Evolutionary conservation across 2,329 filamentous ascomycete genomes (phyloP).

Genomic region (Cercospora sojina): DNA sequence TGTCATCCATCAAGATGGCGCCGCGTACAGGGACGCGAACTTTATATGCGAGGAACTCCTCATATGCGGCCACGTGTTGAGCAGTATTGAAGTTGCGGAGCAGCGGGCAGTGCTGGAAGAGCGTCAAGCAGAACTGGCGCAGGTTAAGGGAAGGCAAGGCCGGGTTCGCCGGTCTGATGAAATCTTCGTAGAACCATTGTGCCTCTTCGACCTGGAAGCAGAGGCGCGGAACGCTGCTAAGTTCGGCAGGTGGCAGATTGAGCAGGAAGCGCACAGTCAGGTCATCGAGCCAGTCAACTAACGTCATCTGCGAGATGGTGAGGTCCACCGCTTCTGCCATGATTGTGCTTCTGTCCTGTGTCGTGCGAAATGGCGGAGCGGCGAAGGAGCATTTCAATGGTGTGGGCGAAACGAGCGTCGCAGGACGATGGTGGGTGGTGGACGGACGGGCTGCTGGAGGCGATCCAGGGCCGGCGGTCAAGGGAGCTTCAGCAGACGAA

Average conservation of each 20-base stretch:
- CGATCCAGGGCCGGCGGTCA: slow-evolving; percentile 11
- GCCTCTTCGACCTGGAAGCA: slow-evolving; percentile 99
- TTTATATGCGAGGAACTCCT: slow-evolving; percentile 92
- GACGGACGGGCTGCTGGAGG: slow-evolving; percentile 9
- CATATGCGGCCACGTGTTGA: slow-evolving; percentile 78
- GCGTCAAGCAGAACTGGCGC: slow-evolving; percentile 79
- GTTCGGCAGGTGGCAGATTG: slow-evolving; percentile 88
- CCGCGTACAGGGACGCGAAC: slow-evolving; percentile 89
- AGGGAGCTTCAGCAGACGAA: slow-evolving; percentile 13
- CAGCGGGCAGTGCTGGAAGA: slow-evolving; percentile 92
- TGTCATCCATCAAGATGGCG: slow-evolving; percentile 85
- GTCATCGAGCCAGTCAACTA: slow-evolving; percentile 97
- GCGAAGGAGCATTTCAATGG: slow-evolving; percentile 25
- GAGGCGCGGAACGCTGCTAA: slow-evolving; percentile 85
- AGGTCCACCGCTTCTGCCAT: slow-evolving; percentile 51
- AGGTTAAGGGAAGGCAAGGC: slow-evolving; percentile 79
- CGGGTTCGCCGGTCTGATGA: slow-evolving; percentile 79
- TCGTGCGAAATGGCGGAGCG: slow-evolving; percentile 40
- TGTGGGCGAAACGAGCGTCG: slow-evolving; percentile 5
- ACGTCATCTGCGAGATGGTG: slow-evolving; percentile 68
- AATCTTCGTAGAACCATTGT: slow-evolving; percentile 99
- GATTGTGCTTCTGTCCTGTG: slow-evolving; percentile 47
- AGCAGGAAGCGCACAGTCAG: slow-evolving; percentile 97
- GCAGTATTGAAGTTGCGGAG: slow-evolving; percentile 76
- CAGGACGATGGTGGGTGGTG: not conserved